These are phyloP conservation scores for Tuber magnatum DNA, from an alignment of 495 filamentous ascomycete species.

Conservation along the genomic window DNA sequence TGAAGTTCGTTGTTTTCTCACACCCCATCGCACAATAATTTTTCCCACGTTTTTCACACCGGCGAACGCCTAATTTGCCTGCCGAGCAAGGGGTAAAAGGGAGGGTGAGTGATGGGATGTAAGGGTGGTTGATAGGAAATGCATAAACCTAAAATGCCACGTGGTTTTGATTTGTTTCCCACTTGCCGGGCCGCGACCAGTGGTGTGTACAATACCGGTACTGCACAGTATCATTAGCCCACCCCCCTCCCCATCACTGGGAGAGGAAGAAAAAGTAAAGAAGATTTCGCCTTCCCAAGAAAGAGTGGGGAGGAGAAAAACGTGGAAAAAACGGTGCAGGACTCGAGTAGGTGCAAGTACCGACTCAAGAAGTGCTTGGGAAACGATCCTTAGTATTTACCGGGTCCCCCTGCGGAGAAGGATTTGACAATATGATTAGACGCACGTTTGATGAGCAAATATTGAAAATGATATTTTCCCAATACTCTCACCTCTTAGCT, in stretches of 20 bases:
- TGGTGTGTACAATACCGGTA: not conserved
- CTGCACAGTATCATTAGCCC: too few relatives aligned
- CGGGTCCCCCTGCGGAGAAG: not conserved
- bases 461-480: not conserved
- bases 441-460: too few relatives aligned
- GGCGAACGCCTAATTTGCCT: not conserved
- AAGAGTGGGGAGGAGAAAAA: not conserved
- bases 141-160: not conserved
- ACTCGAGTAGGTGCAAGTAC: not conserved
- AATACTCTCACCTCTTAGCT: not conserved
- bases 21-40: not conserved
- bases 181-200: not conserved
- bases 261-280: not conserved
- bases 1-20: not conserved
- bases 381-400: not conserved
- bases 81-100: not conserved
- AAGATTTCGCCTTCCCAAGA: not conserved
- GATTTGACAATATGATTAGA: too few relatives aligned
- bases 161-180: not conserved
- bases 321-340: not conserved
- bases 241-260: not conserved
- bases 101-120: not conserved
- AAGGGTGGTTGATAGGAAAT: not conserved
- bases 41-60: not conserved
- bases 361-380: not conserved